These are phyloP conservation scores for Xylariaceae sp. DNA, from an alignment of 2,329 filamentous ascomycete species.

Conservation along the genomic window DNA sequence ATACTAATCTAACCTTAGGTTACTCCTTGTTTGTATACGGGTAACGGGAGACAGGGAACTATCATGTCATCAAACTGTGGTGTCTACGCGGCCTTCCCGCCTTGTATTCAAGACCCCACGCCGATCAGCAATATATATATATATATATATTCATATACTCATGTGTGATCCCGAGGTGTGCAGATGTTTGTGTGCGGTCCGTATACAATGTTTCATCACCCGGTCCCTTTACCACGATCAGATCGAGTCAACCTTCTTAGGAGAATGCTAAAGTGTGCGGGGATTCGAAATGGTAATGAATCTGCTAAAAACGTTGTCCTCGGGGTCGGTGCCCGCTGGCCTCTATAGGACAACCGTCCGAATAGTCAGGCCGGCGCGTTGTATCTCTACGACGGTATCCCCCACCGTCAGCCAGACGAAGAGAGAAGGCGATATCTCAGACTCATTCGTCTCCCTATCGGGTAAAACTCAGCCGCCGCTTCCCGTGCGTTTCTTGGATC, in stretches of 20 bases:
- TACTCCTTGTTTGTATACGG: too few relatives aligned
- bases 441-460: slow-evolving; percentile 55
- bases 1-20: too few relatives aligned
- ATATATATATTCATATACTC: neutral
- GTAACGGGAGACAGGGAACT: neutral
- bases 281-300: neutral
- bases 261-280: neutral
- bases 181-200: neutral
- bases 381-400: slow-evolving; percentile 14
- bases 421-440: slow-evolving; percentile 57
- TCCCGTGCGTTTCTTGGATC: slow-evolving; percentile 49
- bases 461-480: slow-evolving; percentile 41
- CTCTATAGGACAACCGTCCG: slow-evolving; percentile 4
- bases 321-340: neutral
- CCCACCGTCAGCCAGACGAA: slow-evolving; percentile 32
- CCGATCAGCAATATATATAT: neutral
- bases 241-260: neutral
- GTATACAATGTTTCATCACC: neutral
- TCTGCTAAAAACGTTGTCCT: neutral
- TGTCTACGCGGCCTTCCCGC: slow-evolving; percentile 1
- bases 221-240: neutral
- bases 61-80: neutral
- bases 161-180: neutral
- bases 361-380: slow-evolving; percentile 5
- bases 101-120: neutral